Conservation (phyloP, 176 grass and related monocot genomes). For the Oryza meridionalis region DNA sequence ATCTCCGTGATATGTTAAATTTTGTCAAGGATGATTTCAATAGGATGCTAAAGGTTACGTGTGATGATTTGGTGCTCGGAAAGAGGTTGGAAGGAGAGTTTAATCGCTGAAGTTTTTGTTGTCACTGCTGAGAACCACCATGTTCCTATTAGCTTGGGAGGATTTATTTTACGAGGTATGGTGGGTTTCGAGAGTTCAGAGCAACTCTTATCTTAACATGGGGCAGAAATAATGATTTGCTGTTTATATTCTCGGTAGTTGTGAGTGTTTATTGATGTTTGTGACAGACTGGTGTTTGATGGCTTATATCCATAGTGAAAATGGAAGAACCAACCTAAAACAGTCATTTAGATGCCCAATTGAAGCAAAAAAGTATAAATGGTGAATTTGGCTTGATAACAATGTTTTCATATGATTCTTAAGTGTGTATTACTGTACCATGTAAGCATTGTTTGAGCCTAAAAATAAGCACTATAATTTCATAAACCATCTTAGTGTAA, state of each 20-base stretch:
- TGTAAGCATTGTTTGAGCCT: background rate
- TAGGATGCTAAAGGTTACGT: background rate
- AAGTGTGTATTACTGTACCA: background rate
- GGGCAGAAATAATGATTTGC: background rate
- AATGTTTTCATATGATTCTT: background rate
- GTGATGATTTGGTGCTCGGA: background rate
- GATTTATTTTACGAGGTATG: background rate
- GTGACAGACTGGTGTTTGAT: conserved; percentile 1
- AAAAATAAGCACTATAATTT: background rate
- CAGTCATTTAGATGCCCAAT: background rate
- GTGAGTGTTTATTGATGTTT: background rate
- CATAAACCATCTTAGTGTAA: background rate
- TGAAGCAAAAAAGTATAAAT: background rate
- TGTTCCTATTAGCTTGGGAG: background rate
- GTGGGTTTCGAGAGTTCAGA: background rate
- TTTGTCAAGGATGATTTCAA: background rate
- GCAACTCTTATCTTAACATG: background rate
- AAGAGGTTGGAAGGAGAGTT: background rate
- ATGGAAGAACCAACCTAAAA: background rate
- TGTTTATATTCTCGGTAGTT: background rate
- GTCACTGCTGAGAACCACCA: background rate
- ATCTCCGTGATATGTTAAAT: background rate
- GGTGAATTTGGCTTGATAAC: conserved; percentile 8
- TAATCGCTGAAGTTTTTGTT: background rate
- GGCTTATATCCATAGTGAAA: background rate